Evolutionary conservation across 169 alveolate species (phyloP), one percentile per base, ranked within the genome.

Genomic region (Neospora caninum): DNA sequence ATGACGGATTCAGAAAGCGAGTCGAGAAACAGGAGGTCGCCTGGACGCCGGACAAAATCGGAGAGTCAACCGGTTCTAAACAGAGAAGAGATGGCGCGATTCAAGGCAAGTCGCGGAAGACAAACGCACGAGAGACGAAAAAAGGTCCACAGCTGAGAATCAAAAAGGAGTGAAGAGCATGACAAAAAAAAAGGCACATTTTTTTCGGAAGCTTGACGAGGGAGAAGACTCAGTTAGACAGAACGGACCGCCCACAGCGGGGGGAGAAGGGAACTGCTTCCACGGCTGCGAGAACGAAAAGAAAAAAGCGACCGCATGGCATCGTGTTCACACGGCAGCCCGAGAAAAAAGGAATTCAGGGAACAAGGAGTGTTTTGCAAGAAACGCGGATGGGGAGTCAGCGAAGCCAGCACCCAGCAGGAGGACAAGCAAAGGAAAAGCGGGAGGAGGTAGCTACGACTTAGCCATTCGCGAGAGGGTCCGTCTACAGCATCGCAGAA

Each of bases 241-340:
- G 64, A 53, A 64, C 73, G 7, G 73, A 64, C n/a, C n/a, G 73
- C 73, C 73, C 73, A 64, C 73, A 64, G 73, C 73, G 73, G 73
- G 73, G 73, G 73, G 73, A 27, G n/a, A 27, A 64, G 73, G 73
- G 73, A 22, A 27, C 64, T 27, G 73, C 73, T 22, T 22, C 73
- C 73, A 64, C 25, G n/a, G n/a, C 73, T 64, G 73, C 73, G 73
- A 64, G 73, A 53, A 7, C 7, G 64, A 53, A 53, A 0, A 64
- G n/a, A 64, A 64, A 27, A 64, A 64, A 64, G 73, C 73, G n/a
- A 64, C 73, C 16, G 31, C 73, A 7, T 4, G 31, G 73, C 34
- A 16, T 7, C 31, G 73, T 1, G n/a, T 16, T 64, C 7, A 29
- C 4, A 64, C 34, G n/a, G 4, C 20, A 16, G 73, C 73, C 73